Evolutionary conservation across 352 stramenopile species (phyloP).

Genomic region (Globisporangium nodosum): DNA sequence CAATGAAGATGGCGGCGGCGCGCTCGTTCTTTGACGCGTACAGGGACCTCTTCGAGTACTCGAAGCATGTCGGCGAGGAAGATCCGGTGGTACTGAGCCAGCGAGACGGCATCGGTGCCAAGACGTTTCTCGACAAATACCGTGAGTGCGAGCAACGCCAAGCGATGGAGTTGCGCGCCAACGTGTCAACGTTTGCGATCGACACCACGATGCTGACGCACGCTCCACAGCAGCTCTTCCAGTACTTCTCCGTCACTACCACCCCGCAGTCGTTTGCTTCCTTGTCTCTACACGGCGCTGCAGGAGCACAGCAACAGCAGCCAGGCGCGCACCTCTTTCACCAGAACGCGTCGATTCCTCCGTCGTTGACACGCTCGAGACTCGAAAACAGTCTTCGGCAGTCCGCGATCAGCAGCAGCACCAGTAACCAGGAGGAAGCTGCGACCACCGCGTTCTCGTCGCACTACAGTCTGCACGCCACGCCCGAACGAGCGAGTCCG

Average conservation of each 20-base stretch:
- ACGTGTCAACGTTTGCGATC: constrained; percentile 3
- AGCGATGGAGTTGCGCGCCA: constrained; percentile 5
- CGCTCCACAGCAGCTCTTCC: not conserved
- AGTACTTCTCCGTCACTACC: not conserved
- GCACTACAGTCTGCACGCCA: not conserved
- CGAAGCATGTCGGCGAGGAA: constrained; percentile 32
- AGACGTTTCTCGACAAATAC: constrained; percentile 51
- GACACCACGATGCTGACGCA: not conserved
- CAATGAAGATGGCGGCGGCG: not conserved
- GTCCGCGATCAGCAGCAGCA: constrained; percentile 4
- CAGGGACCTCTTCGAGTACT: constrained; percentile 66
- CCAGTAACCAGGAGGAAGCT: constrained; percentile 12
- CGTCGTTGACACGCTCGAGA: constrained; percentile 5
- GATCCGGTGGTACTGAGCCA: constrained; percentile 6
- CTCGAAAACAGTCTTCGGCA: constrained; percentile 13
- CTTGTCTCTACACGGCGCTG: not conserved
- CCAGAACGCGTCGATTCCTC: not conserved
- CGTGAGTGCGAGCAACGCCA: constrained; percentile 30
- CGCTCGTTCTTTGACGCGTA: constrained; percentile 49
- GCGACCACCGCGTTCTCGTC: not conserved
- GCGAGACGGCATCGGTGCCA: constrained; percentile 11
- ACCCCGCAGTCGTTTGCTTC: not conserved
- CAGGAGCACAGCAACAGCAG: not conserved
- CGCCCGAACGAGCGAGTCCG: not conserved
- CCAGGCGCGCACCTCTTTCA: too few relatives aligned